Evolutionary conservation across 371 early-diverging fungal species (phyloP).

Genomic region (Neoconidiobolus thromboides): DNA sequence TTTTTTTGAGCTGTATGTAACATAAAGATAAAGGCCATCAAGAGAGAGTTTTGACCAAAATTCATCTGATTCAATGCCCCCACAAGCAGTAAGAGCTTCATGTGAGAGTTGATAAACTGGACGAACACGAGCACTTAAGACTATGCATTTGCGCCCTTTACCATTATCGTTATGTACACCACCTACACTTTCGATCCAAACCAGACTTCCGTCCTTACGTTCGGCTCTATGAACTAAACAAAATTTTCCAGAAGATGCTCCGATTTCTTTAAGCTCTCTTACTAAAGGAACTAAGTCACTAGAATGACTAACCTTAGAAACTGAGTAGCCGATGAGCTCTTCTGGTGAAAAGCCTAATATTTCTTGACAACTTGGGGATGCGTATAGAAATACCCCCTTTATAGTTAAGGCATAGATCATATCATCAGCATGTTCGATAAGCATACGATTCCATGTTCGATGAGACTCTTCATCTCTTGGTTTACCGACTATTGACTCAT

Average conservation of each 20-base stretch:
- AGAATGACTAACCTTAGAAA: slow-evolving; percentile 36
- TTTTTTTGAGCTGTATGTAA: slow-evolving; percentile 17
- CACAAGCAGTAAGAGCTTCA: slow-evolving; percentile 9
- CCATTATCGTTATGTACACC: slow-evolving; percentile 27
- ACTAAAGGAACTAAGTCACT: slow-evolving; percentile 38
- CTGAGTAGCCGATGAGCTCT: slow-evolving; percentile 29
- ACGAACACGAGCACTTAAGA: slow-evolving; percentile 31
- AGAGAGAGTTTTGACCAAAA: slow-evolving; percentile 40
- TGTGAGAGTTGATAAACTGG: slow-evolving; percentile 18
- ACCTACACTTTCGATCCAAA: slow-evolving; percentile 41
- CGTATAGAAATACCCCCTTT: slow-evolving; percentile 41
- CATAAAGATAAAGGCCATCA: slow-evolving; percentile 36
- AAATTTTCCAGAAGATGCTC: slow-evolving; percentile 15
- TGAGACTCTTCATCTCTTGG: slow-evolving; percentile 10
- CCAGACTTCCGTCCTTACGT: slow-evolving; percentile 28
- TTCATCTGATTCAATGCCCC: slow-evolving; percentile 14
- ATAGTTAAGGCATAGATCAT: slow-evolving; percentile 40
- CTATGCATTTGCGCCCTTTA: slow-evolving; percentile 38
- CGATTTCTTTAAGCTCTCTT: slow-evolving; percentile 33
- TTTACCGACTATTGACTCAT: slow-evolving; percentile 9
- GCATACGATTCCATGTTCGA: slow-evolving; percentile 19
- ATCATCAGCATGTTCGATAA: slow-evolving; percentile 23
- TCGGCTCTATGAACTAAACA: slow-evolving; percentile 32
- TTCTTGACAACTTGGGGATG: slow-evolving; percentile 20
- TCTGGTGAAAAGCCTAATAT: slow-evolving; percentile 28